Evolutionary conservation across 1,284 basidiomycete species (phyloP).

Genomic region (Malassezia globosa): DNA sequence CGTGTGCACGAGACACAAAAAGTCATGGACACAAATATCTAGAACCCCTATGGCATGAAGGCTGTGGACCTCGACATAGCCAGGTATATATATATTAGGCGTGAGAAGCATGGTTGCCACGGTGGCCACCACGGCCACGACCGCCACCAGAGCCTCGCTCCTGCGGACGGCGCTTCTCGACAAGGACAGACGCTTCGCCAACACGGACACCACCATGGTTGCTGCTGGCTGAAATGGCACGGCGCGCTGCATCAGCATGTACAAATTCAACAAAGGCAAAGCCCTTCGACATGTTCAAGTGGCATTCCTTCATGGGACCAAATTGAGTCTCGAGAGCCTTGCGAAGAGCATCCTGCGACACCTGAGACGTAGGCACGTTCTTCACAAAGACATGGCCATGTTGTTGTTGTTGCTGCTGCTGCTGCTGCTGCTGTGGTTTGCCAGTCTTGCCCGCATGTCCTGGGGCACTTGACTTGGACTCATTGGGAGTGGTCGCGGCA

Average conservation of each 20-base stretch:
- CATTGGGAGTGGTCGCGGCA: conserved; percentile 2
- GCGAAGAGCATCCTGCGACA: conserved; percentile 57
- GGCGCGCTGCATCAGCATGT: conserved; percentile 64
- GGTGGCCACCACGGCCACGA: conserved; percentile 14
- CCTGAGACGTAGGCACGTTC: conserved; percentile 63
- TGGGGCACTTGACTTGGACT: conserved; percentile 3
- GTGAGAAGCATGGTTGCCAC: neutral
- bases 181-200: conserved; percentile 56
- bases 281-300: conserved; percentile 74
- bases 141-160: neutral
- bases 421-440: neutral
- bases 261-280: conserved; percentile 90
- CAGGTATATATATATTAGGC: neutral
- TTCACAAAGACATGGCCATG: conserved; percentile 40
- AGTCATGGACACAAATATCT: too few species aligned
- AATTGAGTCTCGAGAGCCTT: conserved; percentile 60
- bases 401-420: conserved; percentile 5
- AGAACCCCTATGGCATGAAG: conserved; percentile 1
- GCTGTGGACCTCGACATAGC: neutral
- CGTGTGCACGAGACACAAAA: too few species aligned
- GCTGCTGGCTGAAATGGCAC: conserved; percentile 71
- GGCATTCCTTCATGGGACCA: conserved; percentile 74
- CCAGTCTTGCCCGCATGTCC: neutral
- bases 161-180: conserved; percentile 57
- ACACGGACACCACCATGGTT: conserved; percentile 79